A percentile compares a stretch with the other conserved stretches of the same genome.
Evolutionary conservation across 2,329 filamentous ascomycete genomes (phyloP).

Genomic region (Alternaria ethzedia): DNA sequence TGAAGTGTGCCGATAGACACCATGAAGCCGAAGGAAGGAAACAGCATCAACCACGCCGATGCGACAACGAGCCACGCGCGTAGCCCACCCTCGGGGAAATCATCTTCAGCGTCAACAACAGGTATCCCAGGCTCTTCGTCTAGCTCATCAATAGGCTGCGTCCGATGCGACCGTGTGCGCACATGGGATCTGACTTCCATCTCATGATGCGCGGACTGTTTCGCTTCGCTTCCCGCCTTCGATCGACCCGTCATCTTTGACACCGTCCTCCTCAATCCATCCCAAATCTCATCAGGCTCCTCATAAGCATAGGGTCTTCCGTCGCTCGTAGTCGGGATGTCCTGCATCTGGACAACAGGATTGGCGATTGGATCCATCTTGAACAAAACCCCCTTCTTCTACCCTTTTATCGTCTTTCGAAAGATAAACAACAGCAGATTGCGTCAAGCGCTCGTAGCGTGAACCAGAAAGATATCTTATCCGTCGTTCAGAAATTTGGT

Average conservation of each 20-base stretch:
- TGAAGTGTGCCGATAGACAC: conserved; percentile 73
- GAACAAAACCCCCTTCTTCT: neutral
- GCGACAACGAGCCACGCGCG: conserved; percentile 51
- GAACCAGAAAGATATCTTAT: neutral
- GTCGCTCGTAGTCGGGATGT: conserved; percentile 17
- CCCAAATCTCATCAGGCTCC: conserved; percentile 28
- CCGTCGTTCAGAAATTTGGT: neutral
- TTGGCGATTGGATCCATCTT: conserved; percentile 40
- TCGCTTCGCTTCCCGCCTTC: conserved; percentile 20
- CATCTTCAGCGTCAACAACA: conserved; percentile 32
- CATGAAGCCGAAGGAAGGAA: conserved; percentile 48
- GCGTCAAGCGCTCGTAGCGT: neutral
- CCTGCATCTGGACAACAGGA: conserved; percentile 32
- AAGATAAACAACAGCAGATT: neutral
- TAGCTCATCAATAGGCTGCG: neutral
- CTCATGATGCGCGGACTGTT: conserved; percentile 14
- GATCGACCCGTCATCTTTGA: conserved; percentile 31
- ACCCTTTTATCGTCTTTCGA: neutral
- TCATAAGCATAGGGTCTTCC: conserved; percentile 7
- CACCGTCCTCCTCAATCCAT: conserved; percentile 22
- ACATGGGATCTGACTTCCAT: conserved; percentile 10
- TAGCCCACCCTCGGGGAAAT: conserved; percentile 49
- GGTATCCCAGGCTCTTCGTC: conserved; percentile 20
- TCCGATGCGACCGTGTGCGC: conserved; percentile 13
- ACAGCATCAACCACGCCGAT: conserved; percentile 43